phyloP scores from a whole-genome alignment of 148 eudicot species.

The Fallopia convolvulus region DNA sequence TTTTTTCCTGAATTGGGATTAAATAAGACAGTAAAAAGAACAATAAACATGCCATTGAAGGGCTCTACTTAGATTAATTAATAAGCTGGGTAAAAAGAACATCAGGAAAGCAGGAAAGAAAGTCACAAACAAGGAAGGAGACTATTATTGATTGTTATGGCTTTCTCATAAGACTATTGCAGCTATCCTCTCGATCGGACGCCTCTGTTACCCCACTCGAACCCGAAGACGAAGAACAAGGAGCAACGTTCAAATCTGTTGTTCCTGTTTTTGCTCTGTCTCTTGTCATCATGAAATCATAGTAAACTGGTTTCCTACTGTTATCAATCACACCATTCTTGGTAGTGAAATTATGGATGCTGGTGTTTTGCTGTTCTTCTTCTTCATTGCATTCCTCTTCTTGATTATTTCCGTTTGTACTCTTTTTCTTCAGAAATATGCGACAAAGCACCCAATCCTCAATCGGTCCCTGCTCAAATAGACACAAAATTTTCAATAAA shows the following conservation, averaged over 20 bases:
- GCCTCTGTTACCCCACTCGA: slow-evolving; percentile 72
- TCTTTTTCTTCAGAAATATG: slow-evolving; percentile 67
- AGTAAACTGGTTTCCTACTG: slow-evolving; percentile 42
- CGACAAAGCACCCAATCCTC: slow-evolving; percentile 89
- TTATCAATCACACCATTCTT: background rate
- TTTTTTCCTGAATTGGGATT: background rate
- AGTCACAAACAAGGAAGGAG: background rate
- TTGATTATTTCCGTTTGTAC: slow-evolving; percentile 12
- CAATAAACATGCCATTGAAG: slow-evolving; percentile 10
- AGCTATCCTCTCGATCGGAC: slow-evolving; percentile 49
- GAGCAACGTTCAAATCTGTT: slow-evolving; percentile 53
- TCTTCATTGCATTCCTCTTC: slow-evolving; percentile 16
- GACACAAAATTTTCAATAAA: background rate
- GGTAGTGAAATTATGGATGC: background rate
- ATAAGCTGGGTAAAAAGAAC: slow-evolving; percentile 4
- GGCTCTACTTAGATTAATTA: slow-evolving; percentile 12
- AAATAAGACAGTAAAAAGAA: background rate
- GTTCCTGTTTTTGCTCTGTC: slow-evolving; percentile 22
- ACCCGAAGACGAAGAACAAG: slow-evolving; percentile 57
- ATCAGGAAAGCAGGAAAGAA: background rate
- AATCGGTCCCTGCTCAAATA: slow-evolving; percentile 2
- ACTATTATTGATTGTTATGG: slow-evolving; percentile 12
- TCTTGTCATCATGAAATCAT: slow-evolving; percentile 63
- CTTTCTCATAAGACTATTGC: slow-evolving; percentile 33
- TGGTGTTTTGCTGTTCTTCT: background rate